phyloP scores from a whole-genome alignment of 257 asterid species.

The Solanum arcanum region DNA sequence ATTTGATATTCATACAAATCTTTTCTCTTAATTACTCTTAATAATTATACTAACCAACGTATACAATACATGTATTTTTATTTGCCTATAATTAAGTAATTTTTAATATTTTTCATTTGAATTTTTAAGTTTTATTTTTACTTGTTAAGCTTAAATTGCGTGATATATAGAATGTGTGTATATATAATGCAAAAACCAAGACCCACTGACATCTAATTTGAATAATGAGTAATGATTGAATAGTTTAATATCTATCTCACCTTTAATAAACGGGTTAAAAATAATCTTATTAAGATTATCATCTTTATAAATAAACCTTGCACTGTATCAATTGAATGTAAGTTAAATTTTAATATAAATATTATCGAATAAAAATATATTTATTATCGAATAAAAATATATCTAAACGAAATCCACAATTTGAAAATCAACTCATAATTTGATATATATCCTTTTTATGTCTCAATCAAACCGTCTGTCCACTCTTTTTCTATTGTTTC shows the following conservation, averaged over 20 bases:
- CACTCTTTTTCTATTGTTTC: constrained; percentile 9
- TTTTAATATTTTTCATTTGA: background rate
- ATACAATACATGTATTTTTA: background rate
- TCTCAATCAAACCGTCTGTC: constrained; percentile 37
- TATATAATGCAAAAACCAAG: background rate
- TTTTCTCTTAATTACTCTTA: background rate
- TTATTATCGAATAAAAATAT: background rate
- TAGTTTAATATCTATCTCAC: background rate
- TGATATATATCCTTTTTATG: constrained; percentile 4
- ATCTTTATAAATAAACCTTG: background rate
- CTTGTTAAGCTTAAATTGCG: background rate
- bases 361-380: too few species aligned
- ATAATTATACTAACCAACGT: background rate
- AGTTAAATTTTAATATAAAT: background rate
- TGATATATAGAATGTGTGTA: background rate
- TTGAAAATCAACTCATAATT: background rate
- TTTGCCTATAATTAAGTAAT: background rate
- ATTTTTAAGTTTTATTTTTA: too few species aligned
- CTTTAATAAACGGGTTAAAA: background rate
- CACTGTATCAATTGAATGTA: background rate
- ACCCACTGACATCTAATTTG: background rate
- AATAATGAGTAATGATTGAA: background rate
- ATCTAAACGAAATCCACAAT: background rate
- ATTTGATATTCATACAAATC: background rate
- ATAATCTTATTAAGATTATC: background rate